phyloP scores from a whole-genome alignment of 192 early-diverging fungal species.

The Coemansia sp. region DNA sequence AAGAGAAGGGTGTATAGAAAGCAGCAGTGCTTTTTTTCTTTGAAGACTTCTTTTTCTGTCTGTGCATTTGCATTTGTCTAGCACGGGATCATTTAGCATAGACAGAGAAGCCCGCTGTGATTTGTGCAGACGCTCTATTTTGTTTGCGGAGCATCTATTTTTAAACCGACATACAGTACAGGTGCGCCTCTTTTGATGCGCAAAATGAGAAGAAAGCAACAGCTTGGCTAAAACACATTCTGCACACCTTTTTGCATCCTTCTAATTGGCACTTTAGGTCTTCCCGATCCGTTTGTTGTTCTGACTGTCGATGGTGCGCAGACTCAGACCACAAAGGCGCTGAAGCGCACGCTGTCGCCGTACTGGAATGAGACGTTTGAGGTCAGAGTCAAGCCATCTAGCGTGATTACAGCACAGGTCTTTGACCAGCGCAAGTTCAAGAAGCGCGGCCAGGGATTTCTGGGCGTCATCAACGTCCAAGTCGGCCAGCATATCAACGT shows the following conservation, averaged over 20 bases:
- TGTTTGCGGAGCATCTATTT: not conserved
- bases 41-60: too few species aligned
- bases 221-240: slow-evolving; percentile 58
- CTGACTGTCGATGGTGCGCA: slow-evolving; percentile 95
- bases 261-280: slow-evolving; percentile 51
- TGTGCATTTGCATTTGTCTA: too few species aligned
- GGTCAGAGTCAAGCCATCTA: slow-evolving; percentile 53
- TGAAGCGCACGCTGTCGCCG: slow-evolving; percentile 88
- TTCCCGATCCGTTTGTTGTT: slow-evolving; percentile 96
- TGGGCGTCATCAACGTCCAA: slow-evolving; percentile 86
- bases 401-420: slow-evolving; percentile 89
- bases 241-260: not conserved
- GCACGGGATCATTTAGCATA: too few species aligned
- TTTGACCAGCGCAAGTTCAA: slow-evolving; percentile 99
- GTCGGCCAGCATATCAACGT: slow-evolving; percentile 83
- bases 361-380: slow-evolving; percentile 89
- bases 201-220: not conserved
- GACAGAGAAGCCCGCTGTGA: too few species aligned
- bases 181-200: not conserved
- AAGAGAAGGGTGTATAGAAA: not conserved
- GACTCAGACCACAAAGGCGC: slow-evolving; percentile 84
- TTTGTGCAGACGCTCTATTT: not conserved
- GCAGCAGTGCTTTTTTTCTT: not conserved
- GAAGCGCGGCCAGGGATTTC: slow-evolving; percentile 86
- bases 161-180: not conserved